These are phyloP conservation scores for Globisporangium spiculum DNA, from an alignment of 352 stramenopile species.

Conservation along the genomic window DNA sequence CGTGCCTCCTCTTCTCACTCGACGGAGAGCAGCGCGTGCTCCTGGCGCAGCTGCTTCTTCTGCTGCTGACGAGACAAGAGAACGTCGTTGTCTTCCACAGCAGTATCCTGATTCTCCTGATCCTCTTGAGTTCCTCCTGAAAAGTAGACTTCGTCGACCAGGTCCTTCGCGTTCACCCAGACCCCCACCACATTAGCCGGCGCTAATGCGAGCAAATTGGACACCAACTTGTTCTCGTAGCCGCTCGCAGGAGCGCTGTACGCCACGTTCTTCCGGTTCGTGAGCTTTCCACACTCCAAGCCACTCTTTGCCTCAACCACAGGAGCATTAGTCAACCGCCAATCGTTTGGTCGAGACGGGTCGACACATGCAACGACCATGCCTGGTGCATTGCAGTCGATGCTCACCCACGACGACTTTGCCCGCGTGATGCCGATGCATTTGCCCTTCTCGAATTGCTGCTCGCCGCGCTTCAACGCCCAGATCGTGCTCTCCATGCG, in stretches of 20 bases:
- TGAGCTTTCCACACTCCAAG: background rate
- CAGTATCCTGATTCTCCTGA: background rate
- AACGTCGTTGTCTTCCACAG: background rate
- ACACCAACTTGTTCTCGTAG: slow-evolving; percentile 55
- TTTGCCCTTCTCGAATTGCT: slow-evolving; percentile 31
- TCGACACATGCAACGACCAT: slow-evolving; percentile 43
- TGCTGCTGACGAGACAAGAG: background rate
- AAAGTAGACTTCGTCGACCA: slow-evolving; percentile 40
- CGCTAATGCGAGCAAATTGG: slow-evolving; percentile 29
- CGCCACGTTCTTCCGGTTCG: slow-evolving; percentile 5
- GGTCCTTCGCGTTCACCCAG: slow-evolving; percentile 42
- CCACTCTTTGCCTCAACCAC: slow-evolving; percentile 33
- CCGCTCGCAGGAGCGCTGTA: slow-evolving; percentile 49
- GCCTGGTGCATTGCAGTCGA: slow-evolving; percentile 49
- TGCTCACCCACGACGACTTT: slow-evolving; percentile 43
- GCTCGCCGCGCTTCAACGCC: slow-evolving; percentile 32
- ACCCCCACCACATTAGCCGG: slow-evolving; percentile 33
- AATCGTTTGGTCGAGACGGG: slow-evolving; percentile 28
- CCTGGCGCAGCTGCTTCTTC: slow-evolving; percentile 4
- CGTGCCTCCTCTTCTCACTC: background rate
- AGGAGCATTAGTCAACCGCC: slow-evolving; percentile 29
- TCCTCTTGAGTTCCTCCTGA: slow-evolving; percentile 3
- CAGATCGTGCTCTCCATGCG: slow-evolving; percentile 80
- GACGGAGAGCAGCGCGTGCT: slow-evolving; percentile 14
- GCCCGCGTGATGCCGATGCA: slow-evolving; percentile 52